Base-by-base conservation (phyloP, 192 early-diverging fungal species). In the Coemansia javaensis region DNA sequence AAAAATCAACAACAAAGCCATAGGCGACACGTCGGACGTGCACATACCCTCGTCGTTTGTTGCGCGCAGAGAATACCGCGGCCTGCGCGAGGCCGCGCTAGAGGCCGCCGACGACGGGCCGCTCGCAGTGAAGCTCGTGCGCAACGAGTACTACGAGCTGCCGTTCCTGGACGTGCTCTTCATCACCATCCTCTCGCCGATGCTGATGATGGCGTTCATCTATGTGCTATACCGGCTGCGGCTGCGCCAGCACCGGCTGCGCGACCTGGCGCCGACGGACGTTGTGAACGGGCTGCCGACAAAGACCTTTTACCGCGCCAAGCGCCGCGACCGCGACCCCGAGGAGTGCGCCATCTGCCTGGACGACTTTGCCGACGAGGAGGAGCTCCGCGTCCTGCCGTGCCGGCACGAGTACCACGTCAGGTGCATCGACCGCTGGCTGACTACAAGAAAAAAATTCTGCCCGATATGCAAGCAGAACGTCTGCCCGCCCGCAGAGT, bases 371-470 rank as follows among this genome's bases (percentile, higher is more conserved):
- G 66, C 76, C 13, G 82, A 86, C 50, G 88, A 84, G 16, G 86
- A 90, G 14, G 78, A 84, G 51, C 56, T 94, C 17, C 66, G 93
- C 11, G 77, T 87, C 9, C 64, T 98, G 35, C 87, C 87, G 7
- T 98, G 95, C 66, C 77, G 64, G 34, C 95, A 98, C 58, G 80
- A 90, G 50, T 97, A 89, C 53, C 95, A 98, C 56, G 76, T 82
- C 15, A 61, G 59, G 15, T 98, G 95, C 59, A 84, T 98, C 22
- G 95, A 98, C 53, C 83, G 77, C 55, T 97, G 94, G 94, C 77
- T 97, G 18, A 91, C 87, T 2, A 81, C 83, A 5, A 76, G 84
- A 27, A 90, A 95, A 58, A 83, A 75, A 48, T 82, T 80, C 31
- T 87, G 85, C 44, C 85, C 85, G 44, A 85, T 97, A 66, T 85